A percentile compares a stretch with the other conserved stretches of the same genome.
Conservation (phyloP, 1,284 basidiomycete genomes). For the Apiotrichum gracile region DNA sequence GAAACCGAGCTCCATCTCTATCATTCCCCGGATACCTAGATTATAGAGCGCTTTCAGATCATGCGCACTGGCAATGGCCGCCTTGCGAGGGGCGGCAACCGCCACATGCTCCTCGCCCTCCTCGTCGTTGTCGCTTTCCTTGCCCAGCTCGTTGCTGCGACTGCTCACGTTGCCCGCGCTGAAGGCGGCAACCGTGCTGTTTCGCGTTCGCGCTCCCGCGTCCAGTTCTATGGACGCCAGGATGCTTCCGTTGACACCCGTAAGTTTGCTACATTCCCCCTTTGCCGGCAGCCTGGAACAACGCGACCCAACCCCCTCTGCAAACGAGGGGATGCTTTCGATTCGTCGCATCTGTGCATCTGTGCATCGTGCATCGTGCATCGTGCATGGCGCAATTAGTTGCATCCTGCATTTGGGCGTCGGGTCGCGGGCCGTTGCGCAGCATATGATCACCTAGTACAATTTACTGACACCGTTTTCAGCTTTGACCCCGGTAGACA, state of each 20-base stretch:
- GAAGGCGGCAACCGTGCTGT: background rate
- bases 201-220: background rate
- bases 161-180: background rate
- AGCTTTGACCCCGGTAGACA: too few relatives aligned
- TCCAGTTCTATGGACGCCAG: background rate
- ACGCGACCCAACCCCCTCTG: background rate
- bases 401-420: too few relatives aligned
- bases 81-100: conserved; percentile 11
- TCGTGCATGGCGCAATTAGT: too few relatives aligned
- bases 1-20: background rate
- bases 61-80: conserved; percentile 10
- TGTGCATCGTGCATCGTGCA: too few relatives aligned
- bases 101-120: conserved; percentile 10
- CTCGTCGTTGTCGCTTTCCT: conserved; percentile 9
- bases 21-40: background rate
- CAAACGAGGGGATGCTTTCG: too few relatives aligned
- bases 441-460: too few relatives aligned
- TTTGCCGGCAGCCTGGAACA: background rate
- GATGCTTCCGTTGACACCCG: background rate
- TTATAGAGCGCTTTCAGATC: background rate
- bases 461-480: too few relatives aligned
- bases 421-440: too few relatives aligned
- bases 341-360: too few relatives aligned
- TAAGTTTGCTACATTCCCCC: background rate
- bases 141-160: conserved; percentile 2